These are phyloP conservation scores for Alternaria hordeiaustralica DNA, from an alignment of 2,329 filamentous ascomycete species.

Conservation along the genomic window DNA sequence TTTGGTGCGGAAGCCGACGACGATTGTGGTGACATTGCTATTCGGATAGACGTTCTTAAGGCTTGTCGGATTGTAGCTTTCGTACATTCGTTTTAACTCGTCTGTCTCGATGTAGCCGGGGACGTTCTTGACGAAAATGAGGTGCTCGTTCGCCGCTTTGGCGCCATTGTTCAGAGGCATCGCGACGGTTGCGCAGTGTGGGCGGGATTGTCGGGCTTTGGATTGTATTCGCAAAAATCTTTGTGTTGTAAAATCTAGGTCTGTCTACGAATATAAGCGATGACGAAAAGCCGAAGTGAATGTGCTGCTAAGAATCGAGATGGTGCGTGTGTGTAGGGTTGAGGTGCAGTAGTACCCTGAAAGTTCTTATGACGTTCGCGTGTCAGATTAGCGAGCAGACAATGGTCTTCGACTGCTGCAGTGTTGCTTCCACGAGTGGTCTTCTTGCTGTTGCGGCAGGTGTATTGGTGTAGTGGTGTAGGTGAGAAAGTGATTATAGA, in stretches of 20 bases:
- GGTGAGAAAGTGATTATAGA: not conserved
- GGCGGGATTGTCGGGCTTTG: not conserved
- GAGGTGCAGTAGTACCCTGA: not conserved
- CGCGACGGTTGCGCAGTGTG: not conserved
- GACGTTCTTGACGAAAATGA: conserved; percentile 31
- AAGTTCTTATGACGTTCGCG: not conserved
- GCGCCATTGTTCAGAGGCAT: not conserved
- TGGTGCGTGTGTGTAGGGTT: not conserved
- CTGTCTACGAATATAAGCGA: not conserved
- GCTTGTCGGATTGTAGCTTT: conserved; percentile 14
- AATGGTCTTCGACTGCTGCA: not conserved
- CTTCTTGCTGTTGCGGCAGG: not conserved
- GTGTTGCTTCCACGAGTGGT: not conserved
- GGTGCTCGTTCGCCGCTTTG: conserved; percentile 12
- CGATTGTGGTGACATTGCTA: conserved; percentile 21
- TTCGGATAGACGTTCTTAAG: conserved; percentile 25
- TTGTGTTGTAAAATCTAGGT: not conserved
- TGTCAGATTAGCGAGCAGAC: not conserved
- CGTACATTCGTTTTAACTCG: conserved; percentile 8
- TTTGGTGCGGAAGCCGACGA: conserved; percentile 17
- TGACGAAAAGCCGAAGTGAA: not conserved
- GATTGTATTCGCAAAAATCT: not conserved
- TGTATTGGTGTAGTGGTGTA: not conserved
- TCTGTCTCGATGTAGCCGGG: conserved; percentile 10
- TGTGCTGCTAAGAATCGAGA: not conserved